Base-by-base conservation (phyloP, 148 eudicot genomes). In the Drosera capensis region DNA sequence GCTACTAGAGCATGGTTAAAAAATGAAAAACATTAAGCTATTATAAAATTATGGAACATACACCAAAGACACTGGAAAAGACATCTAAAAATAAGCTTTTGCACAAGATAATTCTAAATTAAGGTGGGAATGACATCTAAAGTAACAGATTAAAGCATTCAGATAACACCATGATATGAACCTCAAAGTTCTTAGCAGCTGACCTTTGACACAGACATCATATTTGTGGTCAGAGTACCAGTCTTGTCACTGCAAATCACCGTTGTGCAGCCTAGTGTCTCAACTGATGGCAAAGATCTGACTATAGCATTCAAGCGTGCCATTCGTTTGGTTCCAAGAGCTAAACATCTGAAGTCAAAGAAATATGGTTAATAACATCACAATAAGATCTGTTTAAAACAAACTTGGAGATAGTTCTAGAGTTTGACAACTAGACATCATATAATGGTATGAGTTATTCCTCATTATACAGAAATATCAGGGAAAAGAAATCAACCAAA, bases 121-220 rank as follows among this genome's bases (percentile, higher is more conserved):
- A n/a, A n/a, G n/a, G n/a, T n/a, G 14, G 38, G 3, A 9, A 34
- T 34, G 4, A 9, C 38, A 34, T 34, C 6, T 0, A 34, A 34
- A 34, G 11, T 34, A 34, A 4, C 38, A 9, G 38, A 2, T 3
- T 11, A 34, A 4, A 34, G 6, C 38, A 11, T 4, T 4, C 38
- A 34, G n/a, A 3, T 28, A 34, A 34, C 6, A 34, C 14, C 3
- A 34, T 11, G 14, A 34, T 9, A 34, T 3, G n/a, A 2, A 2
- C 2, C 11, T 34, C 0, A 9, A 4, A 4, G 14, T 5, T 34
- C 16, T 23, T 9, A 45, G 25, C 9, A 8, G 14, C 13, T 20
- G 15, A 90, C 99, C 99, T 90, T 90, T 16, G 99, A 76, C 50
- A 74, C 95, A 56, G 99, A 80, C 99, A 90, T 90, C 99, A 90